Conservation (phyloP, 495 filamentous ascomycete species). For the Penicillium robsamsonii region DNA sequence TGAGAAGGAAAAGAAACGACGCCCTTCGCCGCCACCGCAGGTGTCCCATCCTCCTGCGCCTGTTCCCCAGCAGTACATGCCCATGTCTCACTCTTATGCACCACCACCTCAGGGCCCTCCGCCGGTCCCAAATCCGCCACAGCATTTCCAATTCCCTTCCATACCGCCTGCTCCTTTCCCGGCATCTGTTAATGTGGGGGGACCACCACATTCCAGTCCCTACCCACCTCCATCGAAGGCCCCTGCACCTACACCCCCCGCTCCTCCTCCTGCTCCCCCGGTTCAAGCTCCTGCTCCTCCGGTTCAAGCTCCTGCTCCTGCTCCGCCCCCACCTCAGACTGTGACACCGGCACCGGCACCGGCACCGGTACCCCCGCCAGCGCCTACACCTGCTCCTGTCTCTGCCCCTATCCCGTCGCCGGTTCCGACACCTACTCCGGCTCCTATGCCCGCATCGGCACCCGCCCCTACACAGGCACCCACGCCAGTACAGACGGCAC, state of each 20-base stretch:
- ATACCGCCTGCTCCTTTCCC: conserved; percentile 37
- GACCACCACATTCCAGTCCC: conserved; percentile 25
- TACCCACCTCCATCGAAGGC: conserved; percentile 18
- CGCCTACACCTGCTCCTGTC: conserved; percentile 21
- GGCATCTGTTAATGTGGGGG: conserved; percentile 16
- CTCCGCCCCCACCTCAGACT: conserved; percentile 12
- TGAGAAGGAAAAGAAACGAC: conserved; percentile 67
- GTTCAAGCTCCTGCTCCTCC: conserved; percentile 19
- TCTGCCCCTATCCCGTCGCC: conserved; percentile 20
- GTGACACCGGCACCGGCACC: conserved; percentile 12
- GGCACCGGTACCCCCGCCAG: conserved; percentile 15
- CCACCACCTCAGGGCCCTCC: conserved; percentile 26
- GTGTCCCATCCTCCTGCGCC: conserved; percentile 35
- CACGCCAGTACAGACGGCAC: conserved; percentile 14
- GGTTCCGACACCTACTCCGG: conserved; percentile 19
- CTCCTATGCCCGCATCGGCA: conserved; percentile 15
- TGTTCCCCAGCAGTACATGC: conserved; percentile 43
- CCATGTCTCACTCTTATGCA: conserved; percentile 38
- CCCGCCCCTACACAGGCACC: conserved; percentile 2
- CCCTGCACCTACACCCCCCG: conserved; percentile 13
- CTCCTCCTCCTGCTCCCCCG: conserved; percentile 15
- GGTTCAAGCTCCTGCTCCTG: conserved; percentile 17
- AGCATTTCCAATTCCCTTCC: conserved; percentile 46
- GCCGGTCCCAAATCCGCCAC: conserved; percentile 35
- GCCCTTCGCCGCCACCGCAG: conserved; percentile 53